Evolutionary conservation across 2,329 filamentous ascomycete genomes (phyloP).

Genomic region (Amesomyces nigricolor): DNA sequence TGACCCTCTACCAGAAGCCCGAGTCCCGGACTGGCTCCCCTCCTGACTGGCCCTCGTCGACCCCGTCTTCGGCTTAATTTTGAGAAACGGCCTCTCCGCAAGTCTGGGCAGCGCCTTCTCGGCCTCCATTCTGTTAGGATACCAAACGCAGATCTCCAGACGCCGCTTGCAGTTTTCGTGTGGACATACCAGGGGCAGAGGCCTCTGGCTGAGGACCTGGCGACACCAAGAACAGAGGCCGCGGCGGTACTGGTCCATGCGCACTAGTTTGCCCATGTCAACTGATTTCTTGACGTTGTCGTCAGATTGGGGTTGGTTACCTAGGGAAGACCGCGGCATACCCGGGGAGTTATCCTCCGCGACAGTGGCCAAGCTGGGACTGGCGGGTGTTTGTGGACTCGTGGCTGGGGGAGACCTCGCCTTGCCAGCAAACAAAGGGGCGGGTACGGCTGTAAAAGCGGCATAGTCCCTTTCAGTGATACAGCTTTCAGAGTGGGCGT

Average conservation of each 20-base stretch:
- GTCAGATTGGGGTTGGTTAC: neutral
- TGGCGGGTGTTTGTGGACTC: neutral
- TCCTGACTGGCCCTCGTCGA: neutral
- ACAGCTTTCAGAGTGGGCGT: neutral
- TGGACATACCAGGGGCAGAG: slow-evolving; percentile 2
- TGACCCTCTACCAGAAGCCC: neutral
- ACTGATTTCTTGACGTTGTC: neutral
- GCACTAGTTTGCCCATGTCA: slow-evolving; percentile 8
- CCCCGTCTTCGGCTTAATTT: neutral
- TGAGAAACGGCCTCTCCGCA: slow-evolving; percentile 6
- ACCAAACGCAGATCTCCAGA: neutral
- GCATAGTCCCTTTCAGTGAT: neutral
- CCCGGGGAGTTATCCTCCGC: neutral
- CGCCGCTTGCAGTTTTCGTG: slow-evolving; percentile 3
- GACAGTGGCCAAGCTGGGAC: neutral
- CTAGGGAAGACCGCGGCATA: neutral
- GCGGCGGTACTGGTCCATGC: slow-evolving; percentile 7
- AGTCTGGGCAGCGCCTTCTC: slow-evolving; percentile 13
- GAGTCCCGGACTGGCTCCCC: neutral
- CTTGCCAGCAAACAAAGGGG: neutral
- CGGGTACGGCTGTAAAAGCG: neutral
- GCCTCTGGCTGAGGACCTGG: neutral
- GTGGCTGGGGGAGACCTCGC: neutral
- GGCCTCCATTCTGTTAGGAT: neutral
- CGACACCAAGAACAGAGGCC: slow-evolving; percentile 11